Percentiles rank a stretch among this genome's conserved stretches.
Conservation (phyloP, 805 yeast species). For the Saccharomycopsis javanensis region DNA sequence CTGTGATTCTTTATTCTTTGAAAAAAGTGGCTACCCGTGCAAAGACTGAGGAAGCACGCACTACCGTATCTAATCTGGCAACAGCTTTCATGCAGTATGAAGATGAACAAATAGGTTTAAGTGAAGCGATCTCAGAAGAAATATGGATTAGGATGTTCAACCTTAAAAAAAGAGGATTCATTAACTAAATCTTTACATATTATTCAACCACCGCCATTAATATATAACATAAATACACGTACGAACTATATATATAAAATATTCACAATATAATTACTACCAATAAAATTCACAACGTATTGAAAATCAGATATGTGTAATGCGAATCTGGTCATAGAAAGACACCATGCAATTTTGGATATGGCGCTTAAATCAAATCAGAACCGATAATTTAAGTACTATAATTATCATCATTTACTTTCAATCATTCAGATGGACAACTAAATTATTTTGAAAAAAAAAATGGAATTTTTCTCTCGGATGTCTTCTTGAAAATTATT, state of each 20-base stretch:
- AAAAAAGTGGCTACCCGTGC: conserved; percentile 44
- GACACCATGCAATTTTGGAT: no score
- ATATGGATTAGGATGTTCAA: conserved; percentile 26
- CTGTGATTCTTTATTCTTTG: conserved; percentile 36
- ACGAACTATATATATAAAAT: background rate
- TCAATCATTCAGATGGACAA: no score
- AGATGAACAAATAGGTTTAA: conserved; percentile 47
- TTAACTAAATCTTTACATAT: background rate
- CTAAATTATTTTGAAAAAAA: no score
- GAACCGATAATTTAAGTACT: no score
- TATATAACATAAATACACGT: background rate
- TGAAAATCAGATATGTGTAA: no score
- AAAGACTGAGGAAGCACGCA: conserved; percentile 36
- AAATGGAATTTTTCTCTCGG: no score
- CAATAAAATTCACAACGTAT: no score
- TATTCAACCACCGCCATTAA: background rate
- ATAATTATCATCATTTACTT: no score
- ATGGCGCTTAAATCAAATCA: no score
- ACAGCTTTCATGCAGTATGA: conserved; percentile 38
- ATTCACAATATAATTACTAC: no score
- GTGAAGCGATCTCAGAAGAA: conserved; percentile 61
- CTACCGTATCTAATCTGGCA: conserved; percentile 35
- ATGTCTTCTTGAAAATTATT: no score
- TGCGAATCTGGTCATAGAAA: no score
- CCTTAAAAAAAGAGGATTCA: conserved; percentile 6